A percentile compares a stretch with the other conserved stretches of the same genome.
These are phyloP conservation scores for Chaetomium tenue DNA, from an alignment of 495 filamentous ascomycete genomes.

Conservation along the genomic window DNA sequence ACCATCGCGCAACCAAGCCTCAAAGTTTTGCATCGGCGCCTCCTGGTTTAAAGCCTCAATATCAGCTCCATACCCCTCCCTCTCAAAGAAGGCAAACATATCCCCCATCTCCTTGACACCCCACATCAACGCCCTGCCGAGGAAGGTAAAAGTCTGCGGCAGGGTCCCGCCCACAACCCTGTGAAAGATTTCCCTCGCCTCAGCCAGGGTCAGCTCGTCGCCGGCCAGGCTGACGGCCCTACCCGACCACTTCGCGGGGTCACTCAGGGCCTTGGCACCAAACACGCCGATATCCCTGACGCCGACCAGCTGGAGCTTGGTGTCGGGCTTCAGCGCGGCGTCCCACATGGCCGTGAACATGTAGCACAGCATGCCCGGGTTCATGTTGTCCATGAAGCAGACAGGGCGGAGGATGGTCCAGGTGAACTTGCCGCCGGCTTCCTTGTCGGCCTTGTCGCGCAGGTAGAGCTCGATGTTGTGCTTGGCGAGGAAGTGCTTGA, in stretches of 20 bases:
- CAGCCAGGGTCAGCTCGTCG: slow-evolving; percentile 34
- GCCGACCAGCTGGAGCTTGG: slow-evolving; percentile 59
- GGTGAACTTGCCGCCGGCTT: slow-evolving; percentile 33
- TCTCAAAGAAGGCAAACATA: slow-evolving; percentile 67
- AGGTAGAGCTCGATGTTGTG: slow-evolving; percentile 64
- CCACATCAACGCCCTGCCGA: slow-evolving; percentile 44
- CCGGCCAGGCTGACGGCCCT: slow-evolving; percentile 36
- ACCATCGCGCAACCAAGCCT: slow-evolving; percentile 58
- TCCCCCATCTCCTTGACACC: slow-evolving; percentile 51
- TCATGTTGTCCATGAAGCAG: slow-evolving; percentile 65
- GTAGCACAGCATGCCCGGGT: slow-evolving; percentile 51
- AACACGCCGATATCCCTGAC: slow-evolving; percentile 63
- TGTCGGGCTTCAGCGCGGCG: slow-evolving; percentile 38
- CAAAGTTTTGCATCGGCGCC: slow-evolving; percentile 58
- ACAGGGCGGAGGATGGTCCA: slow-evolving; percentile 62
- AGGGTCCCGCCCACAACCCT: slow-evolving; percentile 48
- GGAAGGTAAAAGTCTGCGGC: slow-evolving; percentile 50
- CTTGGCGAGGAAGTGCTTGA: slow-evolving; percentile 65
- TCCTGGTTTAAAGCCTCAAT: slow-evolving; percentile 51
- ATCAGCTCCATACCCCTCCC: slow-evolving; percentile 60
- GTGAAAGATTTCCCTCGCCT: slow-evolving; percentile 51
- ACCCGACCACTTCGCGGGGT: slow-evolving; percentile 34
- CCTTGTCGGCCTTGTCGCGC: slow-evolving; percentile 37
- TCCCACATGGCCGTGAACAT: slow-evolving; percentile 57
- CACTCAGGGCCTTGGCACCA: slow-evolving; percentile 55